These are phyloP conservation scores for Lactuca saligna DNA, from an alignment of 129 eudicot genomes.

Conservation along the genomic window DNA sequence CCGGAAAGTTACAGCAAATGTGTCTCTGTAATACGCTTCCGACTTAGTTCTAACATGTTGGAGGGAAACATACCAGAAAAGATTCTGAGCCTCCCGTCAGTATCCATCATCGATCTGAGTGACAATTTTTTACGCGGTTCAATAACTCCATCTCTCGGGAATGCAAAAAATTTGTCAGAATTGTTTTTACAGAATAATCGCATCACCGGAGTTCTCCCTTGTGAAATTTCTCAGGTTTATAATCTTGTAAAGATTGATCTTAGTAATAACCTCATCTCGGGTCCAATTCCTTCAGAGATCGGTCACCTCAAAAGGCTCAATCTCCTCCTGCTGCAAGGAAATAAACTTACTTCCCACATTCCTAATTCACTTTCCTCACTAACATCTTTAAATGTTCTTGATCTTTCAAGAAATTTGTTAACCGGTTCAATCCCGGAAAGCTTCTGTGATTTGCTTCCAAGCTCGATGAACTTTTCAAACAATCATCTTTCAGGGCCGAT, in stretches of 20 bases:
- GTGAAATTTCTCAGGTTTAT: slow-evolving; percentile 55
- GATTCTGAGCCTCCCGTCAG: slow-evolving; percentile 60
- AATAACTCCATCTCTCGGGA: slow-evolving; percentile 43
- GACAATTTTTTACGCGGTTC: slow-evolving; percentile 59
- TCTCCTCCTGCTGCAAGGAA: slow-evolving; percentile 55
- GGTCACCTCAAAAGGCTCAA: slow-evolving; percentile 59
- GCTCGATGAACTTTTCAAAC: slow-evolving; percentile 76
- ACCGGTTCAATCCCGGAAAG: slow-evolving; percentile 74
- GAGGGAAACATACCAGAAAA: slow-evolving; percentile 59
- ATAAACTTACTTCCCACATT: slow-evolving; percentile 57
- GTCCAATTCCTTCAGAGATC: slow-evolving; percentile 78
- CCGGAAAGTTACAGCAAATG: slow-evolving; percentile 61
- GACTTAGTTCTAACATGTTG: slow-evolving; percentile 60
- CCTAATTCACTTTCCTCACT: slow-evolving; percentile 65
- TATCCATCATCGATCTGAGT: slow-evolving; percentile 66
- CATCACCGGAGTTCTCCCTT: slow-evolving; percentile 62
- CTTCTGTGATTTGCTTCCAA: slow-evolving; percentile 68
- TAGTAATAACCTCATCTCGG: slow-evolving; percentile 67
- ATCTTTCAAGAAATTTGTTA: slow-evolving; percentile 65
- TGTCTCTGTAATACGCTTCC: slow-evolving; percentile 61
- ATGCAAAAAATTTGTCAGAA: slow-evolving; percentile 70
- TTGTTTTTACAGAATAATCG: slow-evolving; percentile 61
- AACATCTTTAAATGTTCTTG: slow-evolving; percentile 62
- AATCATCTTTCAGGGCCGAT: slow-evolving; percentile 87
- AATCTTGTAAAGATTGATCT: slow-evolving; percentile 79